These are phyloP conservation scores for Phialophora verrucosa DNA, from an alignment of 2,329 filamentous ascomycete genomes.

Conservation along the genomic window DNA sequence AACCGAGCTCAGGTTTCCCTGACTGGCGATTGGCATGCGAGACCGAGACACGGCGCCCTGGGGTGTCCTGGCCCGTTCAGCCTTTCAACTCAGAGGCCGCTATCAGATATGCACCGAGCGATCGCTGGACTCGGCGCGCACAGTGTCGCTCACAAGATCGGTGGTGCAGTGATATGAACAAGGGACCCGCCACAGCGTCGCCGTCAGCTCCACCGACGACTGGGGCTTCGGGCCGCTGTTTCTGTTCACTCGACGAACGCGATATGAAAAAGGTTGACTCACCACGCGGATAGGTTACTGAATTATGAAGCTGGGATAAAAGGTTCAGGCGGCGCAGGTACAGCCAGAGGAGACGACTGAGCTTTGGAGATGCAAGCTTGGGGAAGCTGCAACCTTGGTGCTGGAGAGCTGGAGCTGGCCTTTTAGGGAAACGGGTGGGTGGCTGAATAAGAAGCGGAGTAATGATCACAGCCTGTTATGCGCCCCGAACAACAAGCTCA, in stretches of 20 bases:
- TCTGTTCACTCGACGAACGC: neutral
- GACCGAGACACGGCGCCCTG: conserved; percentile 2
- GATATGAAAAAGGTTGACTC: conserved; percentile 11
- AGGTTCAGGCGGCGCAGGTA: conserved; percentile 20
- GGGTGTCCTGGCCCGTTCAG: neutral
- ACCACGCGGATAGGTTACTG: conserved; percentile 3
- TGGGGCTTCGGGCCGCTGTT: neutral
- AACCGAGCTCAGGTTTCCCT: conserved; percentile 7
- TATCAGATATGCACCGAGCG: neutral
- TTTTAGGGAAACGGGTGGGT: conserved; percentile 18
- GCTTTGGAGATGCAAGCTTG: conserved; percentile 18
- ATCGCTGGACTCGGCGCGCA: neutral
- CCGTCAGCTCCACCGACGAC: conserved; percentile 20
- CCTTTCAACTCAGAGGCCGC: neutral
- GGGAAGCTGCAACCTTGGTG: conserved; percentile 21
- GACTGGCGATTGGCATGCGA: conserved; percentile 9
- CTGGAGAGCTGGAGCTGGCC: conserved; percentile 20
- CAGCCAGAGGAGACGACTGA: conserved; percentile 10
- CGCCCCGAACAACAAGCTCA: neutral
- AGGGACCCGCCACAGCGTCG: conserved; percentile 20
- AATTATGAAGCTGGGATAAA: conserved; percentile 2
- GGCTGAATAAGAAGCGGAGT: conserved; percentile 20
- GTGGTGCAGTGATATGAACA: conserved; percentile 12
- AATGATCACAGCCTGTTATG: neutral
- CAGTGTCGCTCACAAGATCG: neutral